These are phyloP conservation scores for Fraxinus velutina DNA, from an alignment of 305 asterid species.

Conservation along the genomic window DNA sequence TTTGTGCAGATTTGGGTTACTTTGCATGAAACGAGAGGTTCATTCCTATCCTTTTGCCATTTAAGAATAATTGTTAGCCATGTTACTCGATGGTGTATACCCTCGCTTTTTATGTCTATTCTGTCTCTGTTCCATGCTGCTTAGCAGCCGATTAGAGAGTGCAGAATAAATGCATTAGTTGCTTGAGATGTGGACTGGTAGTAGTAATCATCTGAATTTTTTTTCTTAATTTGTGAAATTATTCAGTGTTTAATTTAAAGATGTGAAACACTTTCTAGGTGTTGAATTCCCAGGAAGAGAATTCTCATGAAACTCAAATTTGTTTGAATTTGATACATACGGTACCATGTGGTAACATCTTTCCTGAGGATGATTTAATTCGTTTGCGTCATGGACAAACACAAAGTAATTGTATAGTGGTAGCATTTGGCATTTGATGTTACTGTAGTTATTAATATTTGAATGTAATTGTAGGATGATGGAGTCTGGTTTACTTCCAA, in stretches of 20 bases:
- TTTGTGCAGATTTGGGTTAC: neutral
- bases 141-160: too few species aligned
- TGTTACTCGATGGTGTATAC: neutral
- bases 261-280: neutral
- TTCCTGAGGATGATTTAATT: neutral
- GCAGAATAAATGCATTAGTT: neutral
- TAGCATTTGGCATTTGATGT: neutral
- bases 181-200: neutral
- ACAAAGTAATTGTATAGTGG: neutral
- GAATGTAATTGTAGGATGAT: conserved; percentile 59
- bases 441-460: neutral
- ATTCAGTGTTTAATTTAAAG: neutral
- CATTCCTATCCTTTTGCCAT: neutral
- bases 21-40: neutral
- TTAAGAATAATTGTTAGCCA: neutral
- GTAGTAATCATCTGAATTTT: neutral
- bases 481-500: conserved; percentile 80
- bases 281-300: neutral
- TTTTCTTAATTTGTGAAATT: neutral
- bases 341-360: neutral
- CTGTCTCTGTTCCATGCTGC: neutral
- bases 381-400: neutral
- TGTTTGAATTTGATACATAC: neutral
- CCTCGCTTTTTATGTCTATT: neutral
- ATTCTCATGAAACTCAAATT: neutral